Conservation (phyloP, 176 grass and related monocot species). For the Rhynchospora tenuis region DNA sequence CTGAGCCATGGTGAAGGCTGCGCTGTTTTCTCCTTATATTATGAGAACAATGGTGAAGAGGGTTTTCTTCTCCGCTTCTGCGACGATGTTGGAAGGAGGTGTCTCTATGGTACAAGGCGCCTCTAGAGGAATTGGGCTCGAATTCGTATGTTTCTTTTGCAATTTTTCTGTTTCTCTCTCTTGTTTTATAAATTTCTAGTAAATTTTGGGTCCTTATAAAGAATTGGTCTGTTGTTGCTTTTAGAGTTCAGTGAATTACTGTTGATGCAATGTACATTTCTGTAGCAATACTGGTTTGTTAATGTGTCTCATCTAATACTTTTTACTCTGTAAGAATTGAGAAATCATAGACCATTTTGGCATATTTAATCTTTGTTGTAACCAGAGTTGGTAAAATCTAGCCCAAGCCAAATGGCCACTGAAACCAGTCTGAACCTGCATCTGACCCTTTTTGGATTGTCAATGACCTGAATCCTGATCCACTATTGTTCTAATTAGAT, state of each 20-base stretch:
- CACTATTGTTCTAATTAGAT: too few species aligned
- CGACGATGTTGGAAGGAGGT: slow-evolving; percentile 12
- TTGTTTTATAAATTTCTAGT: slow-evolving; percentile 9
- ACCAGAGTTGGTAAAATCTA: neutral
- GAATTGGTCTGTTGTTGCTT: neutral
- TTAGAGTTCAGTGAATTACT: neutral
- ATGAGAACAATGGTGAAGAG: slow-evolving; percentile 33
- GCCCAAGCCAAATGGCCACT: neutral
- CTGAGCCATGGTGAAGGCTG: neutral
- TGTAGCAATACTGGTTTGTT: neutral
- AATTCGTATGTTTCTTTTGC: slow-evolving; percentile 51
- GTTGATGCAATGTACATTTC: neutral
- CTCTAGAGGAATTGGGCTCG: slow-evolving; percentile 78
- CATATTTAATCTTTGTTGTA: neutral
- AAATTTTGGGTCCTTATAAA: neutral
- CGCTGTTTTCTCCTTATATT: neutral
- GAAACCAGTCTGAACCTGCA: neutral
- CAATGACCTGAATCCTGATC: too few species aligned
- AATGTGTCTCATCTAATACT: neutral
- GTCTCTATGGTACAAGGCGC: slow-evolving; percentile 93
- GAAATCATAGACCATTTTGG: neutral
- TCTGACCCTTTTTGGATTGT: neutral
- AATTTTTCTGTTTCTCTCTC: neutral
- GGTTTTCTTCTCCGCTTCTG: slow-evolving; percentile 35
- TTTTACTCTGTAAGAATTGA: neutral